Percentiles rank a stretch among this genome's conserved stretches.
Conservation (phyloP, 768 basidiomycete genomes). For the Kwoniella heveanensis region DNA sequence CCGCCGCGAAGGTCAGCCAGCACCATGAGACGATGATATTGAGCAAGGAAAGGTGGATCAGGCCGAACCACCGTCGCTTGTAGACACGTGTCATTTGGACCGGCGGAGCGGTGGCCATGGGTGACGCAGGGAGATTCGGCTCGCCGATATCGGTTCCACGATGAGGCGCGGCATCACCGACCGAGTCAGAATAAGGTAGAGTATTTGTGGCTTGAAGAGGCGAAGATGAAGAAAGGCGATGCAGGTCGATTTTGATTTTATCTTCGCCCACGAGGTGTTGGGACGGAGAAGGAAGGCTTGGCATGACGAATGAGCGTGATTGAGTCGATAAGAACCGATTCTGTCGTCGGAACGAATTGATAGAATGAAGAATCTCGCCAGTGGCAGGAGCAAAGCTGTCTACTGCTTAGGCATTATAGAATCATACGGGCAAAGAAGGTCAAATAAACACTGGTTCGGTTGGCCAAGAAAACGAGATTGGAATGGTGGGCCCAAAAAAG, state of each 20-base stretch:
- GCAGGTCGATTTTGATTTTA: not conserved
- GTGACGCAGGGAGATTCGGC: not conserved
- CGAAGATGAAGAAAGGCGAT: not conserved
- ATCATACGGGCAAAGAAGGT: too few relatives aligned
- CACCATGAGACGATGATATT: conserved; percentile 26
- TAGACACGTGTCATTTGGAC: not conserved
- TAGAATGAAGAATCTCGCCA: too few relatives aligned
- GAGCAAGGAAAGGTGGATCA: conserved; percentile 7
- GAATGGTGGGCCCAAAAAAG: too few relatives aligned
- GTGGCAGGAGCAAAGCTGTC: too few relatives aligned
- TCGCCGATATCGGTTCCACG: not conserved
- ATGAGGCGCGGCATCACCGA: not conserved
- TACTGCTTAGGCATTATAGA: too few relatives aligned
- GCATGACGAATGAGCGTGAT: not conserved
- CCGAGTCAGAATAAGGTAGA: not conserved
- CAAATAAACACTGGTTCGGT: too few relatives aligned
- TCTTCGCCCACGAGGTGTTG: not conserved
- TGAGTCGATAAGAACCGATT: too few relatives aligned
- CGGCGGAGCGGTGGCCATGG: not conserved
- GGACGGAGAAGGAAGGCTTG: not conserved
- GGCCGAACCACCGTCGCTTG: conserved; percentile 8
- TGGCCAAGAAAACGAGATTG: too few relatives aligned
- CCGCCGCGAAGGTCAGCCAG: conserved; percentile 17
- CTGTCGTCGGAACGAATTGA: too few relatives aligned
- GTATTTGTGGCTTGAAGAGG: not conserved